Conservation (phyloP, 1,139 yeast species). For the Pichia terricola region DNA sequence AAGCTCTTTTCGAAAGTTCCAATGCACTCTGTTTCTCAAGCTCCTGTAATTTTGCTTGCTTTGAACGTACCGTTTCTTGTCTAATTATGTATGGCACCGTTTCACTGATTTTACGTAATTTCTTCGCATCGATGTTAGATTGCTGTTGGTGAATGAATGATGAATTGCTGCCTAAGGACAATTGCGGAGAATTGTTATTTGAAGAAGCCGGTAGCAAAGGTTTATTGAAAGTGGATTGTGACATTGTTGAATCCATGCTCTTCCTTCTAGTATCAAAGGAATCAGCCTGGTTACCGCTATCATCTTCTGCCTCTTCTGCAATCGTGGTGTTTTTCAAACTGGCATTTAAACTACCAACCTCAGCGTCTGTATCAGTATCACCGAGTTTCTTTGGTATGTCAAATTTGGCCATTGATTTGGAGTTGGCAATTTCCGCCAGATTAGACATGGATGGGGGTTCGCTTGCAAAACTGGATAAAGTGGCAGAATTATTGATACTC, state of each 20-base stretch:
- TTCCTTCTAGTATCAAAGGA: slow-evolving; percentile 3
- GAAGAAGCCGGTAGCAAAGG: neutral
- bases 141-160: slow-evolving; percentile 19
- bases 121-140: slow-evolving; percentile 43
- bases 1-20: slow-evolving; percentile 63
- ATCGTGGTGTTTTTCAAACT: slow-evolving; percentile 13
- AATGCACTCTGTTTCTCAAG: slow-evolving; percentile 69
- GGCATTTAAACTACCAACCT: slow-evolving; percentile 1
- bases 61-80: slow-evolving; percentile 64
- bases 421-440: slow-evolving; percentile 47
- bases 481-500: neutral
- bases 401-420: slow-evolving; percentile 24
- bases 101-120: slow-evolving; percentile 67
- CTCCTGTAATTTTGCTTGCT: slow-evolving; percentile 71
- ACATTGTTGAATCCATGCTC: slow-evolving; percentile 8
- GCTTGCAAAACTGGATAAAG: neutral
- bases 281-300: slow-evolving; percentile 6
- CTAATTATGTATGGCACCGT: slow-evolving; percentile 73
- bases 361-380: neutral
- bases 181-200: slow-evolving; percentile 25
- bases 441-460: slow-evolving; percentile 52
- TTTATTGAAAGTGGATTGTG: slow-evolving; percentile 37
- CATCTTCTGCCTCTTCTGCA: slow-evolving; percentile 13
- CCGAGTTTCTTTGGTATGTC: slow-evolving; percentile 10
- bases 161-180: slow-evolving; percentile 7